phyloP scores from a whole-genome alignment of 306 rosid genomes.

The Rubus idaeus region DNA sequence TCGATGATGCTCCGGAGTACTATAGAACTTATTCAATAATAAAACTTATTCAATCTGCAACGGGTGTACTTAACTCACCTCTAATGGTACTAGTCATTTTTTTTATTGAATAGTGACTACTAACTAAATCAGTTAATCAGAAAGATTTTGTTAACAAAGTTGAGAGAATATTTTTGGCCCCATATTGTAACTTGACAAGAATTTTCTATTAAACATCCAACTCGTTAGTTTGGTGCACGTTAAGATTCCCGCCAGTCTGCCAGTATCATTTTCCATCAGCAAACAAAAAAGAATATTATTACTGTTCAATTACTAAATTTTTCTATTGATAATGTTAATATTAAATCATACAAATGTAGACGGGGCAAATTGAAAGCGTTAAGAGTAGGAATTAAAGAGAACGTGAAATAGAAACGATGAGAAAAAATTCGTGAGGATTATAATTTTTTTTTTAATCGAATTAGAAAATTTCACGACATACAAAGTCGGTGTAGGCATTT shows the following conservation, averaged over 20 bases:
- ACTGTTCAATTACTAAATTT: too few relatives aligned
- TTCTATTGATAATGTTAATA: too few relatives aligned
- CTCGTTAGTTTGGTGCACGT: slow-evolving; percentile 8
- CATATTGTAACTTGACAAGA: not conserved
- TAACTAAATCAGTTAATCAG: not conserved
- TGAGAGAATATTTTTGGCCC: not conserved
- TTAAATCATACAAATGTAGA: not conserved
- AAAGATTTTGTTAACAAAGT: not conserved
- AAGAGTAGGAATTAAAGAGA: too few relatives aligned
- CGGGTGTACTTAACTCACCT: not conserved
- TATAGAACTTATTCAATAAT: too few relatives aligned
- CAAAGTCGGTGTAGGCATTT: too few relatives aligned
- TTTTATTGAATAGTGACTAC: too few relatives aligned
- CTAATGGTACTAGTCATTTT: not conserved
- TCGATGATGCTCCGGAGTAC: too few relatives aligned
- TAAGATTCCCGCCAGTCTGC: not conserved
- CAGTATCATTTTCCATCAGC: not conserved
- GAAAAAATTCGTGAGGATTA: too few relatives aligned
- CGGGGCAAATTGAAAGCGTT: not conserved
- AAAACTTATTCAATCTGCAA: not conserved
- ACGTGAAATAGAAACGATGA: too few relatives aligned
- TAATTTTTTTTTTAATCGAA: too few relatives aligned
- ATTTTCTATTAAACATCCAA: not conserved
- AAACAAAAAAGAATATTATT: not conserved
- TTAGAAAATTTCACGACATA: too few relatives aligned